These are phyloP conservation scores for Euphorbia corollata DNA, from an alignment of 441 rosid genomes.

Conservation along the genomic window DNA sequence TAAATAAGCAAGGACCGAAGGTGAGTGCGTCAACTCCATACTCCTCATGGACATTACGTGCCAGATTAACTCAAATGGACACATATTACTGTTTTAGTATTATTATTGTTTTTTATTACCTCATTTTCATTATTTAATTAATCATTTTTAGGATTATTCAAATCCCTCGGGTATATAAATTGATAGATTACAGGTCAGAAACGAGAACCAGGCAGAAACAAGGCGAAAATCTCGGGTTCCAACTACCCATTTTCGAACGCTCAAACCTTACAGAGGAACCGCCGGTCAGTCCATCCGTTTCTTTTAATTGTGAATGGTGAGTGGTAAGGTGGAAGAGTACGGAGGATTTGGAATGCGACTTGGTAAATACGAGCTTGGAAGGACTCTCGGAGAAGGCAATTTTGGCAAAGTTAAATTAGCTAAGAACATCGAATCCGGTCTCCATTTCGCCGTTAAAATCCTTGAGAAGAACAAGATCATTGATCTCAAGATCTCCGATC, in stretches of 20 bases:
- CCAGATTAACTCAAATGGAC: not conserved
- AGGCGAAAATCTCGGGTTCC: not conserved
- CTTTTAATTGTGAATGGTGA: conserved; percentile 34
- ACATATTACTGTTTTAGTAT: not conserved
- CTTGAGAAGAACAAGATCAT: conserved; percentile 63
- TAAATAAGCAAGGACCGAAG: not conserved
- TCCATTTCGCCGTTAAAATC: conserved; percentile 72
- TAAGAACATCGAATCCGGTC: conserved; percentile 50
- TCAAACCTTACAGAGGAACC: too few species aligned
- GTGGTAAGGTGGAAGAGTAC: conserved; percentile 14
- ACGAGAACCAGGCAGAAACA: not conserved
- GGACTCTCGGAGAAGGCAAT: conserved; percentile 87
- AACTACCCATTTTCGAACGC: not conserved
- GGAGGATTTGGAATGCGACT: conserved; percentile 55
- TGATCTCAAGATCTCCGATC: conserved; percentile 65
- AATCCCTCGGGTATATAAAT: not conserved
- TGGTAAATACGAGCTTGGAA: conserved; percentile 83
- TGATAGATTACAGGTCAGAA: not conserved
- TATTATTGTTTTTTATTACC: not conserved
- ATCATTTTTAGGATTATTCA: not conserved
- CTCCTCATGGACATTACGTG: not conserved
- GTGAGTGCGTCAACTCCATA: not conserved
- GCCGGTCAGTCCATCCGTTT: not conserved
- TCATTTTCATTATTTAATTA: not conserved
- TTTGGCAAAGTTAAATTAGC: conserved; percentile 87